Conservation (phyloP, 202 grass and related monocot genomes). For the Zizania palustris region DNA sequence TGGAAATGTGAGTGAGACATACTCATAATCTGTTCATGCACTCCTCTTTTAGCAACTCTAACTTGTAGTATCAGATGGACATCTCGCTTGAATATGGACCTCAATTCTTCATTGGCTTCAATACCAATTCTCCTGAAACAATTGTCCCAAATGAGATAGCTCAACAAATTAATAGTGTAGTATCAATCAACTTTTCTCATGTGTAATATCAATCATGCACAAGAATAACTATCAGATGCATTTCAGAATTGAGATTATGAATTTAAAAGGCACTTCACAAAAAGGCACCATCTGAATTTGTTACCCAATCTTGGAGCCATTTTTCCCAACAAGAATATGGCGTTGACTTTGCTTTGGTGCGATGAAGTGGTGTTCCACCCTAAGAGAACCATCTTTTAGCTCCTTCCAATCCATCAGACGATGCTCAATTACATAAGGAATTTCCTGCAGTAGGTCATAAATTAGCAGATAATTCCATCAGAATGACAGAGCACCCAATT, state of each 20-base stretch:
- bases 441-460: constrained; percentile 64
- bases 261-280: background rate
- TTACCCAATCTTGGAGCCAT: constrained; percentile 98
- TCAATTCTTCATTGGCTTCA: constrained; percentile 94
- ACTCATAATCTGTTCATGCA: constrained; percentile 59
- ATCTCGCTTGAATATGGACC: constrained; percentile 89
- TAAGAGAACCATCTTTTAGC: constrained; percentile 92
- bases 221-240: background rate
- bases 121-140: constrained; percentile 91
- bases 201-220: background rate
- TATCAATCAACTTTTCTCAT: too few relatives aligned
- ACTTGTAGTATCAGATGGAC: constrained; percentile 98
- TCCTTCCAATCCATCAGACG: constrained; percentile 94
- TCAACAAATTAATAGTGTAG: background rate
- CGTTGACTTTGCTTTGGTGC: constrained; percentile 85
- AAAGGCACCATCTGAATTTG: constrained; percentile 26
- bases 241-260: background rate
- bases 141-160: constrained; percentile 5
- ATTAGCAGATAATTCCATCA: constrained; percentile 26
- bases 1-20: background rate
- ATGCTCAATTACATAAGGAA: constrained; percentile 96
- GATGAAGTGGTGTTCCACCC: constrained; percentile 94
- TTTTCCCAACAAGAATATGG: constrained; percentile 99
- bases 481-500: constrained; percentile 37
- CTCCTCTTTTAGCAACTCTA: constrained; percentile 75